Conservation (phyloP, 768 basidiomycete species). For the Lentinula lateritia region DNA sequence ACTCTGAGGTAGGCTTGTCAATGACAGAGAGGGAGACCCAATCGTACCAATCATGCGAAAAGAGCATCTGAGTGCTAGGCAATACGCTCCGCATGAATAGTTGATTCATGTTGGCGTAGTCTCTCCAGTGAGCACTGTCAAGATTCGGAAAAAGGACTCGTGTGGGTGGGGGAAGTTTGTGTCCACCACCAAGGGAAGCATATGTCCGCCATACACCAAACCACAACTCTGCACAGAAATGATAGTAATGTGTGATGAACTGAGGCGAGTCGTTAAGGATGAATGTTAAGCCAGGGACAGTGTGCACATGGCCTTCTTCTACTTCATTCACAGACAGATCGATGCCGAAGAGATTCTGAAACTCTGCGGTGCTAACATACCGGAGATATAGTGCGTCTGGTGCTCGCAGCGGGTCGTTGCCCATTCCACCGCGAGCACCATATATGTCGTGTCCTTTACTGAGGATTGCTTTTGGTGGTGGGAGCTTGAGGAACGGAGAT, state of each 20-base stretch:
- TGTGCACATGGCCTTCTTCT: slow-evolving; percentile 43
- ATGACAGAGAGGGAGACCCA: slow-evolving; percentile 30
- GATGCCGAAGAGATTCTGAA: slow-evolving; percentile 59
- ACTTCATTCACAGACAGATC: neutral
- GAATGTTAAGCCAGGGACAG: slow-evolving; percentile 67
- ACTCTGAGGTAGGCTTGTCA: neutral
- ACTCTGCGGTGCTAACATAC: slow-evolving; percentile 65
- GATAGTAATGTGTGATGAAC: slow-evolving; percentile 91
- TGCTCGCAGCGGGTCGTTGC: slow-evolving; percentile 49
- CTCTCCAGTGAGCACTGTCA: slow-evolving; percentile 6
- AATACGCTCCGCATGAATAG: slow-evolving; percentile 77
- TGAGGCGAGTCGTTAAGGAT: slow-evolving; percentile 71
- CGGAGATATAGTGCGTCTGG: slow-evolving; percentile 79
- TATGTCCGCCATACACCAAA: slow-evolving; percentile 93
- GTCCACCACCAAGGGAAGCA: slow-evolving; percentile 65
- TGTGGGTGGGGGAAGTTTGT: slow-evolving; percentile 65
- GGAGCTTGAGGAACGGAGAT: slow-evolving; percentile 29
- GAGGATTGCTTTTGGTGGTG: slow-evolving; percentile 61
- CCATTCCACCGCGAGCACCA: slow-evolving; percentile 36
- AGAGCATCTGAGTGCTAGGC: slow-evolving; percentile 78
- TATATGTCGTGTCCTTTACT: slow-evolving; percentile 61
- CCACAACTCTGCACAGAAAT: slow-evolving; percentile 89
- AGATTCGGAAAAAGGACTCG: slow-evolving; percentile 62
- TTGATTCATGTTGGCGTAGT: slow-evolving; percentile 29
- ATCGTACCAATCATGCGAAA: slow-evolving; percentile 78